Evolutionary conservation across 1,284 basidiomycete species (phyloP).

Genomic region (Puccinia novopanici): DNA sequence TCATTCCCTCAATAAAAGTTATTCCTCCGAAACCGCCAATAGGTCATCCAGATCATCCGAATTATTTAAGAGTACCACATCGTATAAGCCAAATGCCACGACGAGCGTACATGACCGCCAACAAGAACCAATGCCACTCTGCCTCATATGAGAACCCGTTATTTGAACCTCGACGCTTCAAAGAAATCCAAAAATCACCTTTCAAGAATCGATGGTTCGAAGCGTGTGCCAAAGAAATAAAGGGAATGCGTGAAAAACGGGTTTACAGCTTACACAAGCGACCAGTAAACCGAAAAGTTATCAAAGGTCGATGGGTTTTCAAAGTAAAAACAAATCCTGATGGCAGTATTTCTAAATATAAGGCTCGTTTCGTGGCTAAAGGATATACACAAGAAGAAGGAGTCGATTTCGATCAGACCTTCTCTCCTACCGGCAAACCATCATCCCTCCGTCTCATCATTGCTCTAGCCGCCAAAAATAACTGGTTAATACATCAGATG

Average conservation of each 20-base stretch:
- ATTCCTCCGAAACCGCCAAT: background rate
- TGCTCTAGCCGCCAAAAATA: background rate
- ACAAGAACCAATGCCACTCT: background rate
- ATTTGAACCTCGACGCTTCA: background rate
- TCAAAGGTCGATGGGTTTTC: slow-evolving; percentile 8
- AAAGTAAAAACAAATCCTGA: background rate
- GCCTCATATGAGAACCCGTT: background rate
- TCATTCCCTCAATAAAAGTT: too few relatives aligned
- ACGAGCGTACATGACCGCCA: background rate
- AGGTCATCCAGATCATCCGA: background rate
- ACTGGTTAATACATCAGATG: background rate
- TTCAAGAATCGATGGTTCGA: background rate
- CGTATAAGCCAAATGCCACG: too few relatives aligned
- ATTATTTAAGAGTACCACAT: background rate
- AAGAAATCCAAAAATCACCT: background rate
- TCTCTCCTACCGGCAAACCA: slow-evolving; percentile 19
- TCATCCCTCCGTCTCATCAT: background rate
- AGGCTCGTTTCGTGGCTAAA: background rate
- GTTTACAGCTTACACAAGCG: background rate
- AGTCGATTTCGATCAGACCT: background rate
- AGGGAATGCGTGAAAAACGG: background rate
- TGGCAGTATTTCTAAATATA: background rate
- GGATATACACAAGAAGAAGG: slow-evolving; percentile 14
- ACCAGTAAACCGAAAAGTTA: background rate
- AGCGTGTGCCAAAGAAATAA: background rate